Evolutionary conservation across 2,329 filamentous ascomycete genomes (phyloP).

Genomic region (Trichoderma koningiopsis): DNA sequence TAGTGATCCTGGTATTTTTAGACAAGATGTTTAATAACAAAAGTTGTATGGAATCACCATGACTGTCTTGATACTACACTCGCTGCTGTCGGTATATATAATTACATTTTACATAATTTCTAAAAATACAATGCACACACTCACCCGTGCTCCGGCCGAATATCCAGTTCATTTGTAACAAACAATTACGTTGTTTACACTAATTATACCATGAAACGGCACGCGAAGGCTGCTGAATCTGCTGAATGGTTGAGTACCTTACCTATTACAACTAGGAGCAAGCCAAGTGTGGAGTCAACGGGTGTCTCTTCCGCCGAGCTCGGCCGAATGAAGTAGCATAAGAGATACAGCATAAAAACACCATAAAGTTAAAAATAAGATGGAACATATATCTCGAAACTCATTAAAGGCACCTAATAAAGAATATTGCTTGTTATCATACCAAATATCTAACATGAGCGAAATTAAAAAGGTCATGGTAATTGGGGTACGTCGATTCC

Average conservation of each 20-base stretch:
- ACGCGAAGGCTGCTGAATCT: background rate
- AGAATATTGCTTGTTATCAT: background rate
- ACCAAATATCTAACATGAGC: background rate
- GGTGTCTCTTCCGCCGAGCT: conserved; percentile 8
- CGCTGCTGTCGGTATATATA: background rate
- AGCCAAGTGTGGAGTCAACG: background rate
- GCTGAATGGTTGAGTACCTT: background rate
- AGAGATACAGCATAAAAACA: background rate
- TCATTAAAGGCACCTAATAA: background rate
- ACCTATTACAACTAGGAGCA: background rate
- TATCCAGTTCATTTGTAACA: background rate
- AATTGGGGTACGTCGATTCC: background rate
- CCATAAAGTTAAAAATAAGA: background rate
- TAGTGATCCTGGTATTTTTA: background rate
- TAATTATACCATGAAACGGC: background rate
- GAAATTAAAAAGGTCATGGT: background rate
- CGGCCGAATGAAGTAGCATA: conserved; percentile 13
- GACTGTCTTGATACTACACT: background rate
- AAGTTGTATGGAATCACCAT: background rate
- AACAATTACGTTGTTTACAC: background rate
- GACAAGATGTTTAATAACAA: background rate
- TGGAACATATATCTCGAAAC: background rate
- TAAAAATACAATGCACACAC: too few relatives aligned
- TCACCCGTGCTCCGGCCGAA: conserved; percentile 17
- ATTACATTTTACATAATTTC: background rate